Base-by-base conservation (phyloP, 2,329 filamentous ascomycete species). In the Calonectria ilicicola region DNA sequence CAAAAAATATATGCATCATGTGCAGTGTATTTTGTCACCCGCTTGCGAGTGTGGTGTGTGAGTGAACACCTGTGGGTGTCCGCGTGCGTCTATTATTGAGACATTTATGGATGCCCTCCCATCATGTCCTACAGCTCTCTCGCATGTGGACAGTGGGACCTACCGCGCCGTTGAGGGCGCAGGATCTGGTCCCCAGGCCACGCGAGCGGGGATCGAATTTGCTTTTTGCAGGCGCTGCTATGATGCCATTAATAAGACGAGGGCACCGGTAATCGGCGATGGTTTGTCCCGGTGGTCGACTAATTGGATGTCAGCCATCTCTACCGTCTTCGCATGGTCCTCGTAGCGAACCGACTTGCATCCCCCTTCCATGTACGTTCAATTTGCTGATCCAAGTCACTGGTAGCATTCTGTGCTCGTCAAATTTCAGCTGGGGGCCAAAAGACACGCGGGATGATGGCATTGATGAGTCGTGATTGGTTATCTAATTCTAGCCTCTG, bases 381-480 rank as follows among this genome's bases (percentile, higher is more conserved):
- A 14, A 68, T 47, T n/a, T 9, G 7, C n/a, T 47, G 32, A 21
- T 10, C 47, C 47, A 21, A 51, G 40, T 47, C 65, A 68, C 53
- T 38, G 42, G 44, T 23, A 15, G 17, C 62, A 49, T 15, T 35
- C 38, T 15, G 29, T 26, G 49, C 46, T 32, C 29, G 49, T 29
- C 49, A 19, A 38, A 29, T 58, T 69, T 63, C 63, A 70, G 69
- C 53, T 71, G 46, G 60, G 32, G 51, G 53, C 32, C 19, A 32
- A 47, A 46, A 27, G 38, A 56, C 53, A 67, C 44, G 68, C 68
- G 68, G 32, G 51, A 66, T 44, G 53, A 66, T 66, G 68, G 32
- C 53, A 66, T 63, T 66, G 29, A 42, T 63, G 64, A 67, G 21
- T 71, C 35, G 46, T 71, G 64, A 67, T 71, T 71, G 53, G 67